Base-by-base conservation (phyloP, 768 basidiomycete genomes). In the Lentinula boryana region DNA sequence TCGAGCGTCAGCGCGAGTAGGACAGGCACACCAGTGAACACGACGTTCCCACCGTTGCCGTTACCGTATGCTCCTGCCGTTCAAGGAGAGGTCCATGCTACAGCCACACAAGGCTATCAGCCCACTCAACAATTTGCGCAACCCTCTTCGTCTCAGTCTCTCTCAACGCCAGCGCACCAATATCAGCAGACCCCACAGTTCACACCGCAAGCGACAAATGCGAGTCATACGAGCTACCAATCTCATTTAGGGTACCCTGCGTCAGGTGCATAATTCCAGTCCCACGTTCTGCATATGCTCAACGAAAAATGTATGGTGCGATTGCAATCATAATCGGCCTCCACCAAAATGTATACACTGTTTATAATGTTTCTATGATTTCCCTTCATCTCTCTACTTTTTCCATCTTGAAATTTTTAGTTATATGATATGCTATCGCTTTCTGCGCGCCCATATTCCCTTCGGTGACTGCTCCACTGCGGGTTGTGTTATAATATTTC, bases 381-480 rank as follows among this genome's bases (percentile, higher is more conserved):
- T 36, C 23, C 8, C 38, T 16, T 32, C n/a, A 21, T 9, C 16
- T 40, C 23, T 31, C 23, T 31, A 13, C 23, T 12, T 23, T 27
- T 35, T 38, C 23, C 10, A 12, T 54, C 36, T 7, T 56, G 18
- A 5, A 5, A 6, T 12, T 41, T 43, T 56, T 43, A 43, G 21
- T 56, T 56, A 56, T 56, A 40, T 4, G 13, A 43, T 56, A 56
- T 56, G 55, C 55, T 56, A 56, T 56, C 27, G 55, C 55, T 44
- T 2, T 56, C 40, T 44, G 55, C 38, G 53, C 53, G 53, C 36
- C 53, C 21, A 18, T 40, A 23, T 35, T 31, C 4, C 21, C 35
- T 35, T 55, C 32, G 10, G 27, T 35, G 15, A 6, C 35, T 21
- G 32, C 12, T 18, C 23, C 36, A 21, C 12, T 40, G 40, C 43